phyloP scores from a whole-genome alignment of 129 eudicot genomes.

The Chrysanthemum makinoi region DNA sequence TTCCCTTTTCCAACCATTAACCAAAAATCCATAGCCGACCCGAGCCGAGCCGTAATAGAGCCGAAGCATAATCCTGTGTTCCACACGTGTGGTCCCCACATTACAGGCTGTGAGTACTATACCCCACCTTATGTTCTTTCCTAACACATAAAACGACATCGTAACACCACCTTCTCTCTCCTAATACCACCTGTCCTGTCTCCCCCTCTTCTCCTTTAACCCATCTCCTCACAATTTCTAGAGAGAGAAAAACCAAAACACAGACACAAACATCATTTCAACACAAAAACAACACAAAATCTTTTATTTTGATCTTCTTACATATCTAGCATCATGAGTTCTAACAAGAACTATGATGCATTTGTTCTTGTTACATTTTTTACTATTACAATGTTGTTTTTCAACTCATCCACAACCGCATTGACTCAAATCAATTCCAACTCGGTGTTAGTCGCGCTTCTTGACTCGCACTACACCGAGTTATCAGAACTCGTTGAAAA shows the following conservation, averaged over 20 bases:
- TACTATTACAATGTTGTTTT: slow-evolving; percentile 36
- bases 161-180: slow-evolving; percentile 28
- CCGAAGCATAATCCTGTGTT: slow-evolving; percentile 27
- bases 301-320: background rate
- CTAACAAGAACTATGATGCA: slow-evolving; percentile 58
- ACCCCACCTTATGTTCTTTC: slow-evolving; percentile 20
- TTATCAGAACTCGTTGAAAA: slow-evolving; percentile 83
- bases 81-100: slow-evolving; percentile 39
- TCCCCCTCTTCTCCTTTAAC: slow-evolving; percentile 29
- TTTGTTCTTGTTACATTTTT: slow-evolving; percentile 17
- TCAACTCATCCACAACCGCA: slow-evolving; percentile 25
- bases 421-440: slow-evolving; percentile 68
- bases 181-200: slow-evolving; percentile 36
- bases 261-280: background rate
- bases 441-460: slow-evolving; percentile 81
- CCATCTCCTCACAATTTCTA: background rate
- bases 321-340: slow-evolving; percentile 51
- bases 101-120: slow-evolving; percentile 26
- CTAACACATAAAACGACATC: slow-evolving; percentile 36
- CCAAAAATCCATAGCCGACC: background rate
- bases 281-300: background rate
- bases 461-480: slow-evolving; percentile 88
- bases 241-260: slow-evolving; percentile 8
- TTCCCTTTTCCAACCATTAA: background rate
- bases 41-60: slow-evolving; percentile 11